Evolutionary conservation across 495 filamentous ascomycete species (phyloP).

Genomic region (Penicillium maclennaniae): DNA sequence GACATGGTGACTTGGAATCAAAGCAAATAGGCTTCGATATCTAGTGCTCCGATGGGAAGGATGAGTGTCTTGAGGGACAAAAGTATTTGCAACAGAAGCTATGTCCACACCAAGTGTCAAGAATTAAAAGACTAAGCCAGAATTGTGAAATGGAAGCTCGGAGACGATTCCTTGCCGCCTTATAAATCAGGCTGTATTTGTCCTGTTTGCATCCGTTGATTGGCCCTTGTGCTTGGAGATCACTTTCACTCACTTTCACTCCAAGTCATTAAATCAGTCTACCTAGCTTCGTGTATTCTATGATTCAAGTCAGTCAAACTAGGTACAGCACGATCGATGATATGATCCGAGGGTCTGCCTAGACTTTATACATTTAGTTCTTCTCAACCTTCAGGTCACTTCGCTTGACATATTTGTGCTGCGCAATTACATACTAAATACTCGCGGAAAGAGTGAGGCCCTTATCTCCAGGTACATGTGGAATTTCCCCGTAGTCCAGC

Average conservation of each 20-base stretch:
- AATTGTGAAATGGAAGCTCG: background rate
- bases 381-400: too few relatives aligned
- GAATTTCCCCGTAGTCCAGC: background rate
- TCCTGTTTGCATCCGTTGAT: background rate
- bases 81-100: background rate
- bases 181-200: slow-evolving; percentile 12
- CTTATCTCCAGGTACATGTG: background rate
- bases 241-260: too few relatives aligned
- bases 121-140: background rate
- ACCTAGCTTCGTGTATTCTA: too few relatives aligned
- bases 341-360: too few relatives aligned
- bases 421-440: too few relatives aligned
- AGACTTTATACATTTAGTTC: too few relatives aligned
- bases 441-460: too few relatives aligned
- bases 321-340: too few relatives aligned
- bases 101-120: background rate
- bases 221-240: too few relatives aligned
- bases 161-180: slow-evolving; percentile 1
- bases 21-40: background rate
- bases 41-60: background rate
- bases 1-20: slow-evolving; percentile 27
- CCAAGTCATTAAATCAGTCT: too few relatives aligned
- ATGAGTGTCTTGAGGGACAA: background rate
- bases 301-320: too few relatives aligned
- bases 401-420: too few relatives aligned